Evolutionary conservation across 2,329 filamentous ascomycete species (phyloP), one percentile per base, ranked within the genome.

Genomic region (Fusarium pseudograminearum): DNA sequence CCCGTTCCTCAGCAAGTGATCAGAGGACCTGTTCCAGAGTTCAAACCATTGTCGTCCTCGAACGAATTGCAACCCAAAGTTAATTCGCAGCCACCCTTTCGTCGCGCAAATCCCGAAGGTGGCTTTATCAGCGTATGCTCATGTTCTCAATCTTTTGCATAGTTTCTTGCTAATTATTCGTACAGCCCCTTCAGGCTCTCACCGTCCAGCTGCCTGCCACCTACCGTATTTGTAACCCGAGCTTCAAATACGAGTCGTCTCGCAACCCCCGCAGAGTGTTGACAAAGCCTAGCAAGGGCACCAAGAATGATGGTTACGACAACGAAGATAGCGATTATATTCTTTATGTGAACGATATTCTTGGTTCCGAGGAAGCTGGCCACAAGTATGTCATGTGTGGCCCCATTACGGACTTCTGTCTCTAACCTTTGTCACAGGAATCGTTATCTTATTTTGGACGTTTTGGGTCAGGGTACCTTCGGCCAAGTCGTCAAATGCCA

Each of bases 301-400:
- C 93, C 67, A 99, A 99, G 86, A 99, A 99, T 77, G 96, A 99
- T 82, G 96, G 96, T 6, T 99, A 96, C 77, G 96, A 99, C 78
- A 99, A 99, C 73, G 96, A 99, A 79, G 96, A 99, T 74, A 98
- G 96, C 80, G 96, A 99, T 78, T 99, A 99, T 78, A 99, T 99
- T 76, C 88, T 99, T 73, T 99, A 98, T 75, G 96, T 99, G 75
- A 99, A 99, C 79, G 96, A 99, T 78, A 99, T 99, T 70, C 84
- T 99, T 57, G 96, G 96, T 12, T 98, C 95, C 16, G 96, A 99
- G 81, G 96, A 99, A 80, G 95, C 95, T 67, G 96, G 96, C 41
- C 96, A 99, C 84, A 99, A 98, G 93, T 94, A 84, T 73, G 90
- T 53, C 28, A 18, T 42, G 28, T 36, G n/a, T 36, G 38, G 14